These are phyloP conservation scores for Globisporangium irregulare DNA, from an alignment of 352 stramenopile genomes.

Conservation along the genomic window DNA sequence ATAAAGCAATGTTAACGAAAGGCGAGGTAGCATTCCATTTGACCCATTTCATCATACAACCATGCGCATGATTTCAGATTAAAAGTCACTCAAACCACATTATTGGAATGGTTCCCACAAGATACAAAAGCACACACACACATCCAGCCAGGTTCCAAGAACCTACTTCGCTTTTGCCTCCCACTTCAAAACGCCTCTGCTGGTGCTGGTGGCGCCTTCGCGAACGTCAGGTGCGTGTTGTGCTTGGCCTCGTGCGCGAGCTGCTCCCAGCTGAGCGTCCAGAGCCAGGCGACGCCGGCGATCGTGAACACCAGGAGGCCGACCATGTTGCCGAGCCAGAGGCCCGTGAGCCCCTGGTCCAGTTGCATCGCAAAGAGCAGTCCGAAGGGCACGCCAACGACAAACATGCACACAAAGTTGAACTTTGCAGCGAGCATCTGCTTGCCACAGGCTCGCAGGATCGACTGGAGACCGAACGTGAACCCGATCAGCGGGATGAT, in stretches of 20 bases:
- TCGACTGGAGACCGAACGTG: not conserved
- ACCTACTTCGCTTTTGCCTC: too few relatives aligned
- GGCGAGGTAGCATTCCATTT: too few relatives aligned
- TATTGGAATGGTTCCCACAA: too few relatives aligned
- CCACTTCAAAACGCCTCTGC: not conserved
- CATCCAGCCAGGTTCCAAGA: too few relatives aligned
- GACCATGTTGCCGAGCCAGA: conserved; percentile 57
- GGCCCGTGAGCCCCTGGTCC: conserved; percentile 16
- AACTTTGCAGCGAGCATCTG: not conserved
- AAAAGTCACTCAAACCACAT: too few relatives aligned
- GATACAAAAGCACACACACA: too few relatives aligned
- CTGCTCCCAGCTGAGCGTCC: conserved; percentile 9
- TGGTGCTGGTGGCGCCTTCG: not conserved
- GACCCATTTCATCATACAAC: too few relatives aligned
- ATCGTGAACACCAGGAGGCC: conserved; percentile 42
- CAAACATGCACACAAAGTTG: not conserved
- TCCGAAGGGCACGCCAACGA: not conserved
- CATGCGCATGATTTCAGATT: too few relatives aligned
- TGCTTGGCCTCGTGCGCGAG: conserved; percentile 14
- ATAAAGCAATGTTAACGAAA: too few relatives aligned
- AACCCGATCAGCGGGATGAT: not conserved
- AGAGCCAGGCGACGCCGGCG: conserved; percentile 24
- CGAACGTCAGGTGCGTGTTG: conserved; percentile 21
- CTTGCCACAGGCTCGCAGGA: not conserved
- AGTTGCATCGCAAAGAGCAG: not conserved